phyloP scores from a whole-genome alignment of 1,284 basidiomycete genomes.

The Sphagnurus paluster region DNA sequence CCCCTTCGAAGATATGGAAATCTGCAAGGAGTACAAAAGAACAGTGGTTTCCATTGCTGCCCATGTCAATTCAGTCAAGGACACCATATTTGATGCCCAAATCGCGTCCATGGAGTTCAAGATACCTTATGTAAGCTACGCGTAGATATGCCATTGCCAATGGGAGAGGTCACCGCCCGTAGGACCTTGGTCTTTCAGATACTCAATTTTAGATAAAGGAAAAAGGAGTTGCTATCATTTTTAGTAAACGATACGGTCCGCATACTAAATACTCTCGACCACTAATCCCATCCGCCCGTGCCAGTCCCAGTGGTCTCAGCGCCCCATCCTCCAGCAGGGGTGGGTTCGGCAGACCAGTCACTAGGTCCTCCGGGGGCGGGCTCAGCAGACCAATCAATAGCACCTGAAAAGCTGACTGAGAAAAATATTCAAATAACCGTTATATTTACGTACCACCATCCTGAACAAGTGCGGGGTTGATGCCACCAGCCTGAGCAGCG shows the following conservation, averaged over 20 bases:
- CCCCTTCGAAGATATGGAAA: constrained; percentile 93
- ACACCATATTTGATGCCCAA: not conserved
- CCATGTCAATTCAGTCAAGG: constrained; percentile 29
- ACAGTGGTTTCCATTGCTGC: constrained; percentile 65
- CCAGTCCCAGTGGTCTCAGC: constrained; percentile 45
- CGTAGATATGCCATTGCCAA: too few relatives aligned
- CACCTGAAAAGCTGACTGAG: constrained; percentile 43
- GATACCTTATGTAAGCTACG: constrained; percentile 15
- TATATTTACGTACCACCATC: constrained; percentile 57
- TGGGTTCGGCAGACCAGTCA: constrained; percentile 87
- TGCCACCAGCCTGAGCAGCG: constrained; percentile 64
- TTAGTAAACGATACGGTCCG: constrained; percentile 11
- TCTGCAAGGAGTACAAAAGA: constrained; percentile 93
- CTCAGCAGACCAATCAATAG: constrained; percentile 85
- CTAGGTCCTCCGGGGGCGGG: constrained; percentile 52
- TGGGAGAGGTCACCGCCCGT: too few relatives aligned
- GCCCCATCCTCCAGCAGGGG: constrained; percentile 57
- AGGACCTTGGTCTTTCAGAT: too few relatives aligned
- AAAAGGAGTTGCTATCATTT: constrained; percentile 16
- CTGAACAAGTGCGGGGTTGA: constrained; percentile 76
- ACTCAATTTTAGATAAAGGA: not conserved
- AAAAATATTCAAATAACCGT: constrained; percentile 6
- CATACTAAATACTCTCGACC: constrained; percentile 18
- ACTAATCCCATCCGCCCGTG: constrained; percentile 62
- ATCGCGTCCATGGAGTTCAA: constrained; percentile 5